Base-by-base conservation (phyloP, 1,139 yeast genomes). In the Hyphopichia pseudoburtonii region DNA sequence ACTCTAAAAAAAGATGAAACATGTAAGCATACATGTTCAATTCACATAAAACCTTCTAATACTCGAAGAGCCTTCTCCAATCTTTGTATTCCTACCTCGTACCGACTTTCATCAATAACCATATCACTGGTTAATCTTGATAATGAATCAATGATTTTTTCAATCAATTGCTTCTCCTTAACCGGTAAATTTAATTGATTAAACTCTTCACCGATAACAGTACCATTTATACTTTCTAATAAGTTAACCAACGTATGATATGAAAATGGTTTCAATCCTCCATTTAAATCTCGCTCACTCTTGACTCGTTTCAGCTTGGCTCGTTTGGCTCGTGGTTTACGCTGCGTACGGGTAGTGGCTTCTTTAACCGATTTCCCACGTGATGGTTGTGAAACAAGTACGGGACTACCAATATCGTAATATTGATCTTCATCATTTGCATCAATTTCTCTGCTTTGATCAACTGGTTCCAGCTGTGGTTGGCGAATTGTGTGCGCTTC, bases 51-150 rank as follows among this genome's bases (percentile, higher is more conserved):
- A 2, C 97, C 97, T 56, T 90, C 97, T 37, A 90, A 67, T 1
- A 89, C 95, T 39, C 86, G 68, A 41, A 88, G 73, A 0, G 96
- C 97, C 51, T 80, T 81, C 50, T 84, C 86, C 47, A 90, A 65
- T 44, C 97, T 67, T 45, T 77, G 72, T 29, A 87, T 74, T n/a
- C 96, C 96, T 43, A 86, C 86, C 19, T 82, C 83, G 44, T 86
- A 81, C 51, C 94, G 76, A 25, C 78, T 79, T 30, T 86, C 86
- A 58, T 90, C 96, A 37, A 86, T 60, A 38, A 87, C 83, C 86
- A 90, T 89, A 56, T 89, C 96, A 40, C 90, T 86, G 3, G 95
- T 87, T 43, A 90, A 73, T 50, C 94, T 72, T 17, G 94, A 83
- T 40, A 90, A 67, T 2, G 95, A 83, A 52, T 88, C 95, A 4